A percentile compares a stretch with the other conserved stretches of the same genome.
Conservation (phyloP, 73 alveolate genomes). For the Durusdinium trenchii region DNA sequence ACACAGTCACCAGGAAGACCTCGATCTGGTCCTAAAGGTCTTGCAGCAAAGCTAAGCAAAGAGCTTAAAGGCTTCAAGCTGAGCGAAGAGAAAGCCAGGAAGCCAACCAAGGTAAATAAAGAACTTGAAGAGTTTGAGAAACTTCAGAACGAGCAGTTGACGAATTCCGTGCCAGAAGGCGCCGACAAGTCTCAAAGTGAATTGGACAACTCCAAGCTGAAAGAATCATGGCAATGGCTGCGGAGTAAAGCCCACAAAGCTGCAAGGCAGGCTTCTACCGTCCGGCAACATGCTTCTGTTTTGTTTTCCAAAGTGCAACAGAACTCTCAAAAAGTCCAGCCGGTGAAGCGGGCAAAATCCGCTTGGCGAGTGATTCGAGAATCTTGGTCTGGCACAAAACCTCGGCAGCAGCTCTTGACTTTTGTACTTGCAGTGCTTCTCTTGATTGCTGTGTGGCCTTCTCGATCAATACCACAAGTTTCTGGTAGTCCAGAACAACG, state of each 20-base stretch:
- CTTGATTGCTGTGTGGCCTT: slow-evolving; percentile 31
- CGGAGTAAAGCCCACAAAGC: slow-evolving; percentile 14
- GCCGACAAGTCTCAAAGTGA: too few species aligned
- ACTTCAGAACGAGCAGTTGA: too few species aligned
- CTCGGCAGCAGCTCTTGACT: slow-evolving; percentile 21
- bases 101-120: too few species aligned
- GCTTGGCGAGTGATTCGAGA: slow-evolving; percentile 9
- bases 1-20: background rate
- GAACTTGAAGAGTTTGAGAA: too few species aligned
- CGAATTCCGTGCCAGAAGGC: too few species aligned
- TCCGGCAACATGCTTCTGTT: background rate
- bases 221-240: slow-evolving; percentile 42
- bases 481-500: background rate
- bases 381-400: slow-evolving; percentile 39
- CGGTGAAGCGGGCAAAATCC: slow-evolving; percentile 1
- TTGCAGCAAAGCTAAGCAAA: too few species aligned
- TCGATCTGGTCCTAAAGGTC: background rate
- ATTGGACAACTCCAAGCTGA: too few species aligned
- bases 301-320: slow-evolving; percentile 5
- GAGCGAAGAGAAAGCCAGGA: too few species aligned
- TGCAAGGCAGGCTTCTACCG: background rate
- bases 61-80: too few species aligned
- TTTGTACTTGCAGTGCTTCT: background rate
- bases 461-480: background rate
- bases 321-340: background rate